Percentiles rank a stretch among this genome's conserved stretches.
phyloP scores from a whole-genome alignment of 495 filamentous ascomycete species.

The Penicillium canescens region DNA sequence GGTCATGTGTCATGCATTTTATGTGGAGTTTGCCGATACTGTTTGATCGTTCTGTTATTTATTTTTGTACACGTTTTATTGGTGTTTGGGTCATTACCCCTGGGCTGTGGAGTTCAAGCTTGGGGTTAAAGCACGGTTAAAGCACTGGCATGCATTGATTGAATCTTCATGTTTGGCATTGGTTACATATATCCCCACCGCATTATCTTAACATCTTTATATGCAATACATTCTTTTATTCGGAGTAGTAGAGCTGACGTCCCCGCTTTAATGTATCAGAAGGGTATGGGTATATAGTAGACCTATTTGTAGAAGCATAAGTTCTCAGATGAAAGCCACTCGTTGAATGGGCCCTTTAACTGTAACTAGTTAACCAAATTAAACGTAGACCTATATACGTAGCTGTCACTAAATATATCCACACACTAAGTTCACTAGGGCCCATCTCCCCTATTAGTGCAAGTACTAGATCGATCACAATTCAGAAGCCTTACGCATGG shows the following conservation, averaged over 20 bases:
- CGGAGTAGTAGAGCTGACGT: background rate
- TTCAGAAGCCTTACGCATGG: no score
- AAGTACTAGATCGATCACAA: no score
- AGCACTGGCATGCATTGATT: conserved; percentile 4
- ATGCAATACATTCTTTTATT: background rate
- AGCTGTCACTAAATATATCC: no score
- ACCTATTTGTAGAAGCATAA: no score
- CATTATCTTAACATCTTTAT: conserved; percentile 2
- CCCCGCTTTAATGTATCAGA: background rate
- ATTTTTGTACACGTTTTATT: background rate
- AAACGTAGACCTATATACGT: no score
- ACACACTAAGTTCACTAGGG: no score
- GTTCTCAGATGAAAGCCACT: no score
- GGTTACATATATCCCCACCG: background rate
- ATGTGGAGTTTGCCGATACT: background rate
- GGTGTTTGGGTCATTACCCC: conserved; percentile 1
- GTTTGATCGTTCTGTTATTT: background rate
- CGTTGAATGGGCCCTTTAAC: no score
- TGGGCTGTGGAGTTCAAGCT: background rate
- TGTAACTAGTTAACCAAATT: no score
- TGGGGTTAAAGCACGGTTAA: background rate
- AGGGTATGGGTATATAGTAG: no score
- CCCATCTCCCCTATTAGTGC: no score
- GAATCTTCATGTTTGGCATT: background rate
- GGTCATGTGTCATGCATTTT: conserved; percentile 1